Conservation (phyloP, 2,329 filamentous ascomycete genomes). For the Colletotrichum magnum region DNA sequence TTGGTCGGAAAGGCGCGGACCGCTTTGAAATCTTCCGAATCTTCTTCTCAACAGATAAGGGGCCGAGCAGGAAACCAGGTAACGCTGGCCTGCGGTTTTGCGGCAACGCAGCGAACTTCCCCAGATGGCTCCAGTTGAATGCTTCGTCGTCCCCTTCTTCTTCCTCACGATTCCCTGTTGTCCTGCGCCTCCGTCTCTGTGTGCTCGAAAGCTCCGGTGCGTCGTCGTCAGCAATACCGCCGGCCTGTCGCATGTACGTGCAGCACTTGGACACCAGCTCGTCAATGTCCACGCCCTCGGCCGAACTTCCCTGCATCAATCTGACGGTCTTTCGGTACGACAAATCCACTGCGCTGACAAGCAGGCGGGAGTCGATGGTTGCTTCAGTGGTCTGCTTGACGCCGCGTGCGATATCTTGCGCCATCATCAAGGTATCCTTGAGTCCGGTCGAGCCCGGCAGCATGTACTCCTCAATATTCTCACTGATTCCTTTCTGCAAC, state of each 20-base stretch:
- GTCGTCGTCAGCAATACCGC: slow-evolving; percentile 66
- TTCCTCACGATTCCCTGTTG: slow-evolving; percentile 63
- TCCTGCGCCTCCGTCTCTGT: slow-evolving; percentile 59
- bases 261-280: slow-evolving; percentile 94
- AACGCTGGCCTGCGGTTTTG: slow-evolving; percentile 81
- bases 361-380: slow-evolving; percentile 87
- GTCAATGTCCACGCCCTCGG: slow-evolving; percentile 86
- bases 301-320: slow-evolving; percentile 79
- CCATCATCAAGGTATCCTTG: slow-evolving; percentile 74
- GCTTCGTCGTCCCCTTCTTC: slow-evolving; percentile 82
- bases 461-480: slow-evolving; percentile 82
- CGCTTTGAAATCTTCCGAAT: slow-evolving; percentile 79
- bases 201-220: slow-evolving; percentile 66
- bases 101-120: slow-evolving; percentile 81
- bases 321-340: slow-evolving; percentile 83
- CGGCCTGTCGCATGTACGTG: slow-evolving; percentile 83
- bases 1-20: slow-evolving; percentile 77
- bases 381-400: slow-evolving; percentile 93
- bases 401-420: slow-evolving; percentile 74
- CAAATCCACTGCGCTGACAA: slow-evolving; percentile 85
- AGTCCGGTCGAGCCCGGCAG: slow-evolving; percentile 76
- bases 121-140: slow-evolving; percentile 89
- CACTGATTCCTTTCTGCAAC: slow-evolving; percentile 70
- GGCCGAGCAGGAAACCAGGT: slow-evolving; percentile 88
- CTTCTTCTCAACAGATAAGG: slow-evolving; percentile 90